Conservation (phyloP, 1,139 yeast genomes). For the Scheffersomyces illinoinensis region DNA sequence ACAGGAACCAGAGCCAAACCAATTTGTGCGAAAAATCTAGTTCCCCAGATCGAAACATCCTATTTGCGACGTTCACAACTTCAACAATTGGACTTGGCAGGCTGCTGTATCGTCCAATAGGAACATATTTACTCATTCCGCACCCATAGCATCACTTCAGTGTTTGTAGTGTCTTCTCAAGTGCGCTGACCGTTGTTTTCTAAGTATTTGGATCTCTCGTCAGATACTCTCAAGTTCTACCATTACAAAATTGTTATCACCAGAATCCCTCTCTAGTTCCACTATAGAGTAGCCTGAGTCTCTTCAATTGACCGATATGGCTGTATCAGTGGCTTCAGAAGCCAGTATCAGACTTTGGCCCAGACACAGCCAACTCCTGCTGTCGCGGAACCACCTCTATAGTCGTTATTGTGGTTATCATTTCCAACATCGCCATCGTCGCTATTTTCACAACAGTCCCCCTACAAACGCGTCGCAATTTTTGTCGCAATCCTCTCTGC, state of each 20-base stretch:
- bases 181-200: not conserved
- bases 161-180: not conserved
- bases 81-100: not conserved
- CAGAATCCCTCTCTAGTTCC: not conserved
- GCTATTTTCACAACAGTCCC: not conserved
- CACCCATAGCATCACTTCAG: not conserved
- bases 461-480: not conserved
- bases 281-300: not conserved
- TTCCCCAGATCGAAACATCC: not conserved
- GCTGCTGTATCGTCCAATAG: not conserved
- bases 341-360: not conserved
- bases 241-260: not conserved
- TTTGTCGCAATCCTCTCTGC: not conserved
- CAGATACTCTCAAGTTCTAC: not conserved
- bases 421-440: not conserved
- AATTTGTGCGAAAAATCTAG: not conserved
- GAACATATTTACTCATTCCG: too few species aligned
- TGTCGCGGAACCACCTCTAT: not conserved
- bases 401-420: not conserved
- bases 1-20: not conserved
- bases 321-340: not conserved
- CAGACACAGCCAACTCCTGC: not conserved
- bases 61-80: not conserved
- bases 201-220: not conserved
- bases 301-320: not conserved